Evolutionary conservation across 1,284 basidiomycete genomes (phyloP).

Genomic region (Bjerkandera adusta): DNA sequence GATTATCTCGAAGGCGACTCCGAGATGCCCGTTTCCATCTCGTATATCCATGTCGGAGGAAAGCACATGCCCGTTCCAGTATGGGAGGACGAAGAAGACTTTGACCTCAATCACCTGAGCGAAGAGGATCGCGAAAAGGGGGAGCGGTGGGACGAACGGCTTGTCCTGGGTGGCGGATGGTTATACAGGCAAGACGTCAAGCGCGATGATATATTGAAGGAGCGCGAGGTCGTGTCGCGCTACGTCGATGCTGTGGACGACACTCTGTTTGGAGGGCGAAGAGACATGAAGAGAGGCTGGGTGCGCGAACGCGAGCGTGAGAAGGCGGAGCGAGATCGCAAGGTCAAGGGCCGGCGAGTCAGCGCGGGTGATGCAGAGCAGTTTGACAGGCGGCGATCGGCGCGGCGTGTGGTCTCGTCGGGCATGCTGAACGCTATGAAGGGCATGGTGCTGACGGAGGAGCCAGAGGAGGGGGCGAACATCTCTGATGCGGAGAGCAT

Average conservation of each 20-base stretch:
- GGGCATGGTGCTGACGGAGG: constrained; percentile 50
- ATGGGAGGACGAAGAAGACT: constrained; percentile 74
- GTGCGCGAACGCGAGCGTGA: constrained; percentile 44
- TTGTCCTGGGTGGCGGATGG: constrained; percentile 77
- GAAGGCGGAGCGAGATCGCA: constrained; percentile 33
- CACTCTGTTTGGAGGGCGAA: constrained; percentile 62
- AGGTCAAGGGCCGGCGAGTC: constrained; percentile 44
- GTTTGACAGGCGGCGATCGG: constrained; percentile 22
- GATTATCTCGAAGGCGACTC: constrained; percentile 39
- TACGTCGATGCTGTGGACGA: constrained; percentile 76
- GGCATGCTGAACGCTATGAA: constrained; percentile 51
- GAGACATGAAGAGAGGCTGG: constrained; percentile 54
- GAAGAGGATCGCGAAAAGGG: constrained; percentile 54
- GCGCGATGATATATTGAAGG: constrained; percentile 52
- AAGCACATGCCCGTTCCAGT: constrained; percentile 65
- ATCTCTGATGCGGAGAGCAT: constrained; percentile 51
- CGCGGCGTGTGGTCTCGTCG: constrained; percentile 51
- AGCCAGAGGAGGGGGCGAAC: constrained; percentile 52
- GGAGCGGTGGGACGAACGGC: constrained; percentile 75
- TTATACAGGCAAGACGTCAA: constrained; percentile 68
- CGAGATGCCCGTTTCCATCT: constrained; percentile 61
- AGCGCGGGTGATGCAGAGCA: constrained; percentile 46
- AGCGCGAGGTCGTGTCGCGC: constrained; percentile 50
- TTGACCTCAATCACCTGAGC: constrained; percentile 32
- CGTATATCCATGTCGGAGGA: constrained; percentile 67